phyloP scores from a whole-genome alignment of 2,329 filamentous ascomycete species.

The Fusarium sp. region DNA sequence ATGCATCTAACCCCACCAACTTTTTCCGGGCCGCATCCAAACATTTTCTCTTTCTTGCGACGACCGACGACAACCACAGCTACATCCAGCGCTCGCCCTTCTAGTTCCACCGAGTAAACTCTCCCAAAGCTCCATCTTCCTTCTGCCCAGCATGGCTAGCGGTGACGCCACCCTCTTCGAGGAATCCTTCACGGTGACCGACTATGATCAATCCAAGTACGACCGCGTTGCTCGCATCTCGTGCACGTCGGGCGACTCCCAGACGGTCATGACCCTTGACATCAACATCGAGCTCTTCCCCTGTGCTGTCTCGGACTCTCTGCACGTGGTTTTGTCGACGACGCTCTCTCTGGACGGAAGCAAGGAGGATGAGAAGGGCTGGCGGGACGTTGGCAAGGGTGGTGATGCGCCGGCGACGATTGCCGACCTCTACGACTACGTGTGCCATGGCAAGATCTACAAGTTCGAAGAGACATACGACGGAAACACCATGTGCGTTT shows the following conservation, averaged over 20 bases:
- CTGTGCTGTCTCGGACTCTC: conserved; percentile 78
- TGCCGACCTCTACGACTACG: conserved; percentile 89
- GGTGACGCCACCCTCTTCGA: conserved; percentile 95
- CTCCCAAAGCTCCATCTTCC: neutral
- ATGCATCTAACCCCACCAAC: conserved; percentile 40
- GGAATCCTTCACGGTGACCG: conserved; percentile 87
- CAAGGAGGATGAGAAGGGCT: conserved; percentile 83
- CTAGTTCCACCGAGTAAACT: neutral
- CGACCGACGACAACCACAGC: conserved; percentile 19
- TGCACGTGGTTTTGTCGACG: conserved; percentile 87
- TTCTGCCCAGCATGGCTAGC: conserved; percentile 52
- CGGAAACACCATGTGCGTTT: conserved; percentile 82
- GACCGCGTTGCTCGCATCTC: conserved; percentile 92
- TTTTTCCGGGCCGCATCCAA: conserved; percentile 41
- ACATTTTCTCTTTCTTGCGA: conserved; percentile 44
- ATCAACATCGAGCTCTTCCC: conserved; percentile 96
- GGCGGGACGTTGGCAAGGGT: conserved; percentile 79
- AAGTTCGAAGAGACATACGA: conserved; percentile 86
- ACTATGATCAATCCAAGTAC: conserved; percentile 89
- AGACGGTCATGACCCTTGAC: conserved; percentile 86
- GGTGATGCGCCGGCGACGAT: conserved; percentile 71
- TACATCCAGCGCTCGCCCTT: conserved; percentile 1
- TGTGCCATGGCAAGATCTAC: conserved; percentile 91
- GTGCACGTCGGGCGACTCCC: conserved; percentile 81
- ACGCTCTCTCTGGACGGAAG: conserved; percentile 89